Conservation (phyloP, 108 stramenopile genomes). For the Schizochytrium sp. region DNA sequence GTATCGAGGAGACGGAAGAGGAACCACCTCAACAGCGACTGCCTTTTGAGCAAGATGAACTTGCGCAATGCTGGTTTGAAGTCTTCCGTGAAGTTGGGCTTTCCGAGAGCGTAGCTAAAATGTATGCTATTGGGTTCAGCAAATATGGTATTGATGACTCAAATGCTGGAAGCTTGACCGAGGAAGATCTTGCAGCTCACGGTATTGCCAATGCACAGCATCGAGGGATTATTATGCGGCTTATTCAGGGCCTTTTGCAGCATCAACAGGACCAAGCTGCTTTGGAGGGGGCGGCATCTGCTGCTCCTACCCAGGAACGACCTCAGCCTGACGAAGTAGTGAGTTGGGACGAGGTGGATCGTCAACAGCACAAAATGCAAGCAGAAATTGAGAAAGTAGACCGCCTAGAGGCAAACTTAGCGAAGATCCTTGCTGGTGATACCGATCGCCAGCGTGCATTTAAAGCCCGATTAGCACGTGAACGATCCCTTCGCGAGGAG, state of each 20-base stretch:
- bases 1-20: not conserved
- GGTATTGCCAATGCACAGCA: conserved; percentile 37
- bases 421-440: conserved; percentile 31
- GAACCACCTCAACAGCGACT: not conserved
- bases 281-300: not conserved
- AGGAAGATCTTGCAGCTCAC: not conserved
- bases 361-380: not conserved
- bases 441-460: conserved; percentile 50
- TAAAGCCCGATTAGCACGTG: conserved; percentile 12
- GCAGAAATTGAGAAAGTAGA: conserved; percentile 30
- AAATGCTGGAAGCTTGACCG: conserved; percentile 5
- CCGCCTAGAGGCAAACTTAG: conserved; percentile 4
- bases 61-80: conserved; percentile 53
- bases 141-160: conserved; percentile 46
- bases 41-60: not conserved
- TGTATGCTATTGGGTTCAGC: conserved; percentile 39
- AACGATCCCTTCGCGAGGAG: not conserved
- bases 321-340: not conserved
- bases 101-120: conserved; percentile 4
- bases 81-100: conserved; percentile 35
- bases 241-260: conserved; percentile 43
- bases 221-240: conserved; percentile 35
- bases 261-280: conserved; percentile 41
- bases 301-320: not conserved
- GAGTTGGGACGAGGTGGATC: conserved; percentile 48